Evolutionary conservation across 1,139 yeast genomes (phyloP).

Genomic region (Ogataea hybrid): DNA sequence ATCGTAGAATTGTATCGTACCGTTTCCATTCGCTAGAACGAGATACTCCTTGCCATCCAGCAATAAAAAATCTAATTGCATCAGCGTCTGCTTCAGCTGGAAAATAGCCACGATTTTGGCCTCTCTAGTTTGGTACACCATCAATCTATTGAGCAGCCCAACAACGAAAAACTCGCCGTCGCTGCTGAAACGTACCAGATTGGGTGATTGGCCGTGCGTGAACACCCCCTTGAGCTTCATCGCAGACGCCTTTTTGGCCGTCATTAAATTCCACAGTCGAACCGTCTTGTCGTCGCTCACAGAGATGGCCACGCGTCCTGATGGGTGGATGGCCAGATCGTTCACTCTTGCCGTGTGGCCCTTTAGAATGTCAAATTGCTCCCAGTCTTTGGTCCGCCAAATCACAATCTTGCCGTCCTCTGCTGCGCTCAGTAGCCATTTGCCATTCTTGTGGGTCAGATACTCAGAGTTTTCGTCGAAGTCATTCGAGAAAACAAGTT

Average conservation of each 20-base stretch:
- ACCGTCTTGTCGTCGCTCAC: slow-evolving; percentile 84
- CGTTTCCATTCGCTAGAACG: slow-evolving; percentile 70
- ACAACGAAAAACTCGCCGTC: slow-evolving; percentile 72
- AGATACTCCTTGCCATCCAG: slow-evolving; percentile 53
- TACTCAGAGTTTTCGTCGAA: slow-evolving; percentile 22
- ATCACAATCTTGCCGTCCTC: slow-evolving; percentile 88
- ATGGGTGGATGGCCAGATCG: slow-evolving; percentile 86
- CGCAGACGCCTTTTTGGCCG: slow-evolving; percentile 91
- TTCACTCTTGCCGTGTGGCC: slow-evolving; percentile 78
- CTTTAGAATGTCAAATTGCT: slow-evolving; percentile 78
- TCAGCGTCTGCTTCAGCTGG: slow-evolving; percentile 52
- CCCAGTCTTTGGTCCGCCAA: slow-evolving; percentile 99
- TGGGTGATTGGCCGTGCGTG: slow-evolving; percentile 63
- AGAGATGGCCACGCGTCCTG: slow-evolving; percentile 88
- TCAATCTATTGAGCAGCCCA: slow-evolving; percentile 63
- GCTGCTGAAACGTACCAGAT: slow-evolving; percentile 60
- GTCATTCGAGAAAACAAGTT: slow-evolving; percentile 65
- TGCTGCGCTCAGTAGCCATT: slow-evolving; percentile 88
- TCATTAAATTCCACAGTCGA: slow-evolving; percentile 94
- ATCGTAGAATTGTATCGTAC: slow-evolving; percentile 61
- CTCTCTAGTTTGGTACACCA: slow-evolving; percentile 62
- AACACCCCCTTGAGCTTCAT: slow-evolving; percentile 70
- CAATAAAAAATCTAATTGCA: slow-evolving; percentile 58
- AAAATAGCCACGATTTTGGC: slow-evolving; percentile 56
- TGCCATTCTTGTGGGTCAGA: slow-evolving; percentile 47